Evolutionary conservation across 2,329 filamentous ascomycete genomes (phyloP).

Genomic region (Colletotrichum melonis): DNA sequence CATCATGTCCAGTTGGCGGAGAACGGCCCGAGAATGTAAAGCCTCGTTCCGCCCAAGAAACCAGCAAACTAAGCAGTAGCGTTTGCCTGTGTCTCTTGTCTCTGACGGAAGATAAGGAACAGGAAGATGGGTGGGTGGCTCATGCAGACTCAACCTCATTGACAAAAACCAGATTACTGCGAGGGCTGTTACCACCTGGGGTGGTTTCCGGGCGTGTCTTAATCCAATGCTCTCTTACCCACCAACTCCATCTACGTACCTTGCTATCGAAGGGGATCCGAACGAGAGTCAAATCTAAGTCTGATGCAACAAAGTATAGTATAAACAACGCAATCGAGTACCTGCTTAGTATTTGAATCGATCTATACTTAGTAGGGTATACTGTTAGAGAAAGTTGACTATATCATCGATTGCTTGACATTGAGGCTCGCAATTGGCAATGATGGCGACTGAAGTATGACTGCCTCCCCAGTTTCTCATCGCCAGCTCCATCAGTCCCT

Average conservation of each 20-base stretch:
- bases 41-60: not conserved
- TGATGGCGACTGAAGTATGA: too few species aligned
- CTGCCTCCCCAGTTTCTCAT: too few species aligned
- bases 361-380: too few species aligned
- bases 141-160: not conserved
- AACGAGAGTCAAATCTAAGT: too few species aligned
- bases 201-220: not conserved
- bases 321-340: too few species aligned
- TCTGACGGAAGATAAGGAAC: not conserved
- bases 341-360: too few species aligned
- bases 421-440: too few species aligned
- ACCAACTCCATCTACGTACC: slow-evolving; percentile 3
- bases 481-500: not conserved
- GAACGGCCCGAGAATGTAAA: not conserved
- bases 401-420: too few species aligned
- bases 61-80: not conserved
- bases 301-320: too few species aligned
- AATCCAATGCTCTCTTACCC: not conserved
- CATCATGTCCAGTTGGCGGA: not conserved
- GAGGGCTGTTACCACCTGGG: not conserved
- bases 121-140: not conserved
- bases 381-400: too few species aligned
- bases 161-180: not conserved
- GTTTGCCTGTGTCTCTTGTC: not conserved
- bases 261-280: too few species aligned